Evolutionary conservation across 2,329 filamentous ascomycete genomes (phyloP).

Genomic region (Fusarium sambucinum): DNA sequence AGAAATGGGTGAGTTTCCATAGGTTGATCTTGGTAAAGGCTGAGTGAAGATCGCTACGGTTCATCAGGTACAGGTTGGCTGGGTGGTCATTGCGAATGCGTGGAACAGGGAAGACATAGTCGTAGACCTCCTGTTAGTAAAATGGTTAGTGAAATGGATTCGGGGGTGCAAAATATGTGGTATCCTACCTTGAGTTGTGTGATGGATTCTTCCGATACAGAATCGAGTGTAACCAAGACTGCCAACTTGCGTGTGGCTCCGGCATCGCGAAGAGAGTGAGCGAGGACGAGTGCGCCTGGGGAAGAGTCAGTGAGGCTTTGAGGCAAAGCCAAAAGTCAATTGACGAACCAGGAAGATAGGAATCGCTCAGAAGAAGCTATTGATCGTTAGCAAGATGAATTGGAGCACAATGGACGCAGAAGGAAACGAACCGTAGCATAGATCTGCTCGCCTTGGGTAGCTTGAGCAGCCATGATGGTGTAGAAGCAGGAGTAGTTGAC

Average conservation of each 20-base stretch:
- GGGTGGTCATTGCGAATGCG: slow-evolving; percentile 81
- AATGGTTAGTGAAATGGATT: slow-evolving; percentile 16
- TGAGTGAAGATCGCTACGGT: slow-evolving; percentile 87
- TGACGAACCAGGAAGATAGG: slow-evolving; percentile 86
- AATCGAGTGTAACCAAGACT: slow-evolving; percentile 84
- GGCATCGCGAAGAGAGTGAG: slow-evolving; percentile 92
- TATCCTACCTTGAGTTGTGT: slow-evolving; percentile 78
- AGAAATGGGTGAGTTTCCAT: slow-evolving; percentile 91
- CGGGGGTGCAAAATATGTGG: background rate
- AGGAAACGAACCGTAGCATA: slow-evolving; percentile 67
- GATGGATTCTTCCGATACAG: slow-evolving; percentile 79
- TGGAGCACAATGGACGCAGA: slow-evolving; percentile 11
- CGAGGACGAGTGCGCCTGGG: slow-evolving; percentile 89
- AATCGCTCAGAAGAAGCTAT: slow-evolving; percentile 91
- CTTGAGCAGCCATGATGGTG: slow-evolving; percentile 54
- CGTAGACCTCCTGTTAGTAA: slow-evolving; percentile 76
- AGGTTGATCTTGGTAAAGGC: slow-evolving; percentile 97
- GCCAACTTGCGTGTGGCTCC: slow-evolving; percentile 82
- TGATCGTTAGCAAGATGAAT: slow-evolving; percentile 18
- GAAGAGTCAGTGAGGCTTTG: slow-evolving; percentile 23
- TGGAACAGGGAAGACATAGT: slow-evolving; percentile 87
- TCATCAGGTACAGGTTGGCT: slow-evolving; percentile 90
- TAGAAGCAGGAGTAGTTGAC: slow-evolving; percentile 20
- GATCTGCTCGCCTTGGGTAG: slow-evolving; percentile 58
- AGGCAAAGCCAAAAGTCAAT: slow-evolving; percentile 17